Percentiles rank a stretch among this genome's conserved stretches.
Conservation (phyloP, 1,139 yeast species). For the Yamadazyma blattariae region DNA sequence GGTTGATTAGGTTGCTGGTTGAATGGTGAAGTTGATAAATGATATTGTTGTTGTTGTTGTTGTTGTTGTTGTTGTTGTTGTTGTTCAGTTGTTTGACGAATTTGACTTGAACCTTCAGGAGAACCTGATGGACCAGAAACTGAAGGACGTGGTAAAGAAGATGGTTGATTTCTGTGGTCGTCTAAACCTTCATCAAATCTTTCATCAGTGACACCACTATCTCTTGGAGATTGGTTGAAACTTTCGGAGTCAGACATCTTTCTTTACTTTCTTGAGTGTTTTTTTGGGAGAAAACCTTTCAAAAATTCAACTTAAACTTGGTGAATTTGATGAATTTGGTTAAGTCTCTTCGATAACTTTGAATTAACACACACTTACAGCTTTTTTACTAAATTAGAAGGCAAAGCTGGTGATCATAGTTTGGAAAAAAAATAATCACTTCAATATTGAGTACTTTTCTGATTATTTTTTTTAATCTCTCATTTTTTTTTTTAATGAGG, state of each 20-base stretch:
- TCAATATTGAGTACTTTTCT: no score
- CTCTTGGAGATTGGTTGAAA: slow-evolving; percentile 34
- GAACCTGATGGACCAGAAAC: slow-evolving; percentile 2
- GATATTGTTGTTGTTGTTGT: no score
- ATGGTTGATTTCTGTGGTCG: slow-evolving; percentile 56
- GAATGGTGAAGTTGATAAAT: no score
- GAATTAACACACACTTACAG: no score
- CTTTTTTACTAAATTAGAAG: background rate
- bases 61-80: slow-evolving; percentile 5
- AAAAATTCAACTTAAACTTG: no score
- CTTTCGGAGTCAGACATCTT: slow-evolving; percentile 49
- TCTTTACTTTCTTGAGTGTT: no score
- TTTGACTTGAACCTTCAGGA: slow-evolving; percentile 4
- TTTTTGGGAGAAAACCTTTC: no score
- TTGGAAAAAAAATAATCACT: no score
- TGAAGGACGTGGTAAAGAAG: slow-evolving; percentile 32
- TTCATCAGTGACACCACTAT: slow-evolving; percentile 38
- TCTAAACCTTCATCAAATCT: slow-evolving; percentile 49
- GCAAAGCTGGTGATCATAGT: slow-evolving; percentile 4
- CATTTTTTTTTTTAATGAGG: no score
- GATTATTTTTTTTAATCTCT: no score
- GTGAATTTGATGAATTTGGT: no score
- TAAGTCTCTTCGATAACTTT: no score
- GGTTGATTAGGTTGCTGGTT: background rate
- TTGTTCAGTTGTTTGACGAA: slow-evolving; percentile 12